Evolutionary conservation across 495 filamentous ascomycete genomes (phyloP), one percentile per base, ranked within the genome.

Genomic region (Xylaria scruposa): DNA sequence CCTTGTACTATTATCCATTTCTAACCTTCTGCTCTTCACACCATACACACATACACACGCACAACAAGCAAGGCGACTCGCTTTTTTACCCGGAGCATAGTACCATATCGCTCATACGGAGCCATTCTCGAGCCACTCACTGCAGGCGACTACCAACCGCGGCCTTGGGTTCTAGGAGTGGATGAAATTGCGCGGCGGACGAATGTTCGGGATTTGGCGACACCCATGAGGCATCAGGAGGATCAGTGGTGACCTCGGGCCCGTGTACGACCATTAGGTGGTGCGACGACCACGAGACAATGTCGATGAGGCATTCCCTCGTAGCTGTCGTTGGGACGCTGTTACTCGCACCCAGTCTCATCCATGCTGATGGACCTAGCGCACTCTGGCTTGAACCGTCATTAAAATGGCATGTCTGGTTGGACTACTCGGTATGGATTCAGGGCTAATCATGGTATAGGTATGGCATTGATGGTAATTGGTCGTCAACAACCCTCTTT

Each of bases 401-500:
- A 33, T 69, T 72, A 49, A 74, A 81, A 69, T 85, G 83, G 83
- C 81, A 82, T 67, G 82, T 81, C 51, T 19, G 47, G 31, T 60
- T 54, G 70, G 53, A 31, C 38, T 24, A 42, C 51, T 61, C 59
- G 68, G 21, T 19, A 17, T n/a, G 46, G 26, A 36, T 64, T 24
- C 66, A 53, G 47, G 60, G 29, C 77, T 73, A 80, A 80, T 65
- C 40, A 59, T 73, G 56, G 67, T 38, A 15, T 76, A 84, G 84
- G 83, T 83, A 84, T 75, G 85, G 85, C 6, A 79, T 83, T 67
- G 85, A 87, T 70, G 85, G 85, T 21, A 83, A 75, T 64, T 90
- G 85, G 85, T 87, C 85, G 29, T 82, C 81, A 58, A 82, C 90
- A 65, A 80, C 82, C 13, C 80, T 91, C 65, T 84, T 83, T 60